Conservation (phyloP, 352 stramenopile species). For the Phytophthora sansomeana region DNA sequence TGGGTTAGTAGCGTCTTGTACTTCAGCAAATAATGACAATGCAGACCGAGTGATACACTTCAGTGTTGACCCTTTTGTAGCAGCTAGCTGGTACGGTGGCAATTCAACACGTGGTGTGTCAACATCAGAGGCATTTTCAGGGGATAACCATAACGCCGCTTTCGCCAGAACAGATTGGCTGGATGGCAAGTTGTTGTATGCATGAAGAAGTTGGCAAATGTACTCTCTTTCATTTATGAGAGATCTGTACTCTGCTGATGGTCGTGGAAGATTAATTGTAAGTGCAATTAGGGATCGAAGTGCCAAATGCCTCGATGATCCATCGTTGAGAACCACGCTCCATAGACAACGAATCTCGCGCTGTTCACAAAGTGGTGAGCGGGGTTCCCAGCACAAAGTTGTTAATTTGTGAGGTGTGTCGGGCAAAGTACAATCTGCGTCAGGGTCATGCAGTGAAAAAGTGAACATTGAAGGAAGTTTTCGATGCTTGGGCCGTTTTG, state of each 20-base stretch:
- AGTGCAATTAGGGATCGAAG: constrained; percentile 48
- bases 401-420: background rate
- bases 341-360: constrained; percentile 21
- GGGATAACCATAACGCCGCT: background rate
- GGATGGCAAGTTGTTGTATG: background rate
- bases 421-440: background rate
- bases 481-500: constrained; percentile 4
- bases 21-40: constrained; percentile 16
- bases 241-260: constrained; percentile 46
- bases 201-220: constrained; percentile 6
- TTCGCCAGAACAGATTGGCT: constrained; percentile 2
- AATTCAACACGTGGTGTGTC: background rate
- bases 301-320: constrained; percentile 43
- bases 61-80: constrained; percentile 14
- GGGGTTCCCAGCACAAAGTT: constrained; percentile 11
- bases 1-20: background rate
- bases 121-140: background rate
- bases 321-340: constrained; percentile 16
- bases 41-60: constrained; percentile 16
- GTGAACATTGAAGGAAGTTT: constrained; percentile 53
- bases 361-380: background rate
- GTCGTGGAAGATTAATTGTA: constrained; percentile 36
- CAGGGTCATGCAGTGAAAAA: constrained; percentile 29
- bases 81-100: constrained; percentile 20
- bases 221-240: constrained; percentile 17